Base-by-base conservation (phyloP, 371 early-diverging fungal species). In the Saksenaea vasiformis region DNA sequence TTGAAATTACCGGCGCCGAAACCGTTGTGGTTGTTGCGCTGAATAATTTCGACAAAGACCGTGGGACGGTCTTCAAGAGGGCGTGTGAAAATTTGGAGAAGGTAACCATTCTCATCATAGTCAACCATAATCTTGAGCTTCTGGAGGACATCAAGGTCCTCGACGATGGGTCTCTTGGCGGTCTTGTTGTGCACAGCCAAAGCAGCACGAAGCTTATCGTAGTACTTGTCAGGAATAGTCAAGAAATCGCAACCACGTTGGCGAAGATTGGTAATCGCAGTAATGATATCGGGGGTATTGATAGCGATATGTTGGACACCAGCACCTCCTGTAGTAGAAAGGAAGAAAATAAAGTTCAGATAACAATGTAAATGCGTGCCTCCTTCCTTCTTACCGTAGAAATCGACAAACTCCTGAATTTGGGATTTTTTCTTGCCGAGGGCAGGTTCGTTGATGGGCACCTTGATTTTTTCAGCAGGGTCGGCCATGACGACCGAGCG, bases 1-100 rank as follows among this genome's bases (percentile, higher is more conserved):
- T 96, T 94, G 86, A 98, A 98, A 86, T 98, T 98, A 59, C 98
- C 98, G 41, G 97, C 97, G 61, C 98, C 98, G 74, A 97, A 98
- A 26, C 98, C 97, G 76, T 93, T 86, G 70, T 95, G 94, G 75
- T 95, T 95, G 57, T 90, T 86, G 38, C 98, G 91, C 79, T 98
- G 98, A 72, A 97, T 98, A 72, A 98, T 89, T 78, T 98, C 98
- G 47, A 95, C 84, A 77, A 97, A 98, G 39, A 97, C 81, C 1
- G 98, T 98, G 14, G 98, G 98, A 54, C 98, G 87, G 72, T 98
- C 98, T 79, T 96, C 93, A 15, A 96, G 76, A 17, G 98, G 98
- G 75, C 92, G 91, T 59, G 93, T 92, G 78, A 94, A 95, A 70
- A 96, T 94, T 80, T 98, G 98, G 54, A 97, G 83, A 56, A 98